Evolutionary conservation across 2,329 filamentous ascomycete species (phyloP).

Genomic region (Calonectria leucothoes): DNA sequence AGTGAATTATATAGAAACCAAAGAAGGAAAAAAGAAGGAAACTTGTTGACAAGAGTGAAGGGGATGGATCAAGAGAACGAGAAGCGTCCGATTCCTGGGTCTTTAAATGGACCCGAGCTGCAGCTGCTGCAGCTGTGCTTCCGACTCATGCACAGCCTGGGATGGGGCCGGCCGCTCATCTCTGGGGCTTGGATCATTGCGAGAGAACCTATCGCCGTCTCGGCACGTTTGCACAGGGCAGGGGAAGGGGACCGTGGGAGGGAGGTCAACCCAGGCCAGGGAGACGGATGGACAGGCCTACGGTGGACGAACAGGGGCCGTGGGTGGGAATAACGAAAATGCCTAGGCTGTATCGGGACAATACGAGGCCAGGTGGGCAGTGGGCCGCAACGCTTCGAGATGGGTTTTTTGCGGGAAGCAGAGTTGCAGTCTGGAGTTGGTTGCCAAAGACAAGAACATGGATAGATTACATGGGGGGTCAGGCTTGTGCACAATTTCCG

Average conservation of each 20-base stretch:
- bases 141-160: not conserved
- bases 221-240: not conserved
- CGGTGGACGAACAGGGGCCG: not conserved
- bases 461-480: not conserved
- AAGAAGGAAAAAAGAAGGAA: not conserved
- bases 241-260: not conserved
- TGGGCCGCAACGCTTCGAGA: not conserved
- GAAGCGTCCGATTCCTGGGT: conserved; percentile 23
- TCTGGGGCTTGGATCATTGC: not conserved
- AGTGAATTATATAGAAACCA: conserved; percentile 22
- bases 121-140: conserved; percentile 5
- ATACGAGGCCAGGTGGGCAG: conserved; percentile 3
- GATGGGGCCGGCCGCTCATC: conserved; percentile 14
- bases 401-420: not conserved
- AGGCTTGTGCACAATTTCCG: not conserved
- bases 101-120: conserved; percentile 37
- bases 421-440: not conserved
- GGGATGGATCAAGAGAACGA: conserved; percentile 30
- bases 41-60: conserved; percentile 23
- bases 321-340: not conserved
- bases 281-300: conserved; percentile 6
- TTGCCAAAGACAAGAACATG: not conserved
- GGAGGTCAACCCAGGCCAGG: too few species aligned
- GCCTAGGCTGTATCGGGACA: conserved; percentile 14
- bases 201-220: not conserved